Percentiles rank a stretch among this genome's conserved stretches.
phyloP scores from a whole-genome alignment of 1,284 basidiomycete species.

The Puccinia coronata region DNA sequence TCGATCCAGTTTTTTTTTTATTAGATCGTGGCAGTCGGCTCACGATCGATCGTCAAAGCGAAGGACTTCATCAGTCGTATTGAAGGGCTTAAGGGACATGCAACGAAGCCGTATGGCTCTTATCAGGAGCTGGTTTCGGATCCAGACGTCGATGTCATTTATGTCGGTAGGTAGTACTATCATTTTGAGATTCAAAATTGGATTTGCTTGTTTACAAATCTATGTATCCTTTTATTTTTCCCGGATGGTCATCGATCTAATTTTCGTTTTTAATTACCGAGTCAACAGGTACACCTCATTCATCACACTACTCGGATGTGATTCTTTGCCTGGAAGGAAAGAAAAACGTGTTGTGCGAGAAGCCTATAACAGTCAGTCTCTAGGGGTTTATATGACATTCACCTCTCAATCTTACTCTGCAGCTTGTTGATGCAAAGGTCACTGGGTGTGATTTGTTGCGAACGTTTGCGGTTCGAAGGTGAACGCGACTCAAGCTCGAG shows the following conservation, averaged over 20 bases:
- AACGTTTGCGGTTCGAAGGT: constrained; percentile 55
- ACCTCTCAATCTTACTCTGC: background rate
- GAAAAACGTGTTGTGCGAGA: constrained; percentile 71
- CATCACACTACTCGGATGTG: constrained; percentile 76
- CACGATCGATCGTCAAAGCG: constrained; percentile 71
- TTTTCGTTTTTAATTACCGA: background rate
- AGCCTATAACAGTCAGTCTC: constrained; percentile 36
- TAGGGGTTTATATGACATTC: too few species aligned
- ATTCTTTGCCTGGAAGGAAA: constrained; percentile 73
- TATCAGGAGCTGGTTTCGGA: constrained; percentile 78
- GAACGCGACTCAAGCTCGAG: constrained; percentile 62
- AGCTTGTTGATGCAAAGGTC: too few species aligned
- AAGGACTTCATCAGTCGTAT: constrained; percentile 67
- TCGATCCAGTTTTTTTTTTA: background rate
- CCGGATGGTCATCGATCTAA: background rate
- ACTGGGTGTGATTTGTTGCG: background rate
- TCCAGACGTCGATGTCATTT: constrained; percentile 62
- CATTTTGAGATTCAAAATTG: too few species aligned
- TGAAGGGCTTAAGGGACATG: background rate
- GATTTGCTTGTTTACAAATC: too few species aligned
- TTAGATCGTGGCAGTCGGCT: constrained; percentile 70
- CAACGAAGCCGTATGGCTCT: constrained; percentile 68
- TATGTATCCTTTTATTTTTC: too few species aligned
- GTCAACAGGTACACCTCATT: constrained; percentile 70
- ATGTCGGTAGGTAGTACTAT: constrained; percentile 61